Evolutionary conservation across 148 eudicot species (phyloP).

Genomic region (Pharnaceum exiguum): DNA sequence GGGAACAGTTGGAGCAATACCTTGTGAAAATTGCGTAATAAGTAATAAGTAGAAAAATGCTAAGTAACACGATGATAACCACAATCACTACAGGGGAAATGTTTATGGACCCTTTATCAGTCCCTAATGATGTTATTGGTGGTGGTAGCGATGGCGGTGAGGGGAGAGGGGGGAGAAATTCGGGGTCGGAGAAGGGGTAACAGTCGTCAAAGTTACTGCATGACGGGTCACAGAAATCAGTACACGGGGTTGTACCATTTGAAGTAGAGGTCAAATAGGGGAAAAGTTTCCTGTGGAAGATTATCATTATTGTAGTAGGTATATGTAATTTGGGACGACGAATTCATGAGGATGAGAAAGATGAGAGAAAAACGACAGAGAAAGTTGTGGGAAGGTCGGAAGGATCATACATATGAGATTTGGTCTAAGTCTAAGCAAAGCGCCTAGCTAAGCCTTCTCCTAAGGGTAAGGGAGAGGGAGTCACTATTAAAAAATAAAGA

Average conservation of each 20-base stretch:
- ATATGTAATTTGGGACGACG: constrained; percentile 15
- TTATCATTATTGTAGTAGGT: too few relatives aligned
- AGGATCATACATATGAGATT: background rate
- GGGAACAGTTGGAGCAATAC: constrained; percentile 19
- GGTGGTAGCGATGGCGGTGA: constrained; percentile 19
- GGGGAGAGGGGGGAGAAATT: background rate
- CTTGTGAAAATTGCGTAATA: constrained; percentile 31
- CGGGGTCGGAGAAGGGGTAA: constrained; percentile 20
- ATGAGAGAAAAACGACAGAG: background rate
- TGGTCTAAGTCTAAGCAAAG: constrained; percentile 5
- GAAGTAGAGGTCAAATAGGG: constrained; percentile 4
- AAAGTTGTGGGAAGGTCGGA: background rate
- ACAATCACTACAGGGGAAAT: constrained; percentile 32
- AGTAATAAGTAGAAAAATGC: constrained; percentile 26
- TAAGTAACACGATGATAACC: constrained; percentile 20
- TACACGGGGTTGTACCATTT: constrained; percentile 32
- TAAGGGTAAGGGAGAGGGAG: constrained; percentile 15
- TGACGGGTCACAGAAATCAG: constrained; percentile 23
- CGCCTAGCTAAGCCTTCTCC: too few relatives aligned
- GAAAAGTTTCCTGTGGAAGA: constrained; percentile 35
- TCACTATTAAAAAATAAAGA: too few relatives aligned
- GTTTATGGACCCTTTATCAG: background rate
- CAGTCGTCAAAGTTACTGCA: constrained; percentile 23
- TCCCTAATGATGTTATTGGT: background rate
- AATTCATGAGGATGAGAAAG: background rate